Percentiles rank a stretch among this genome's conserved stretches.
Evolutionary conservation across 495 filamentous ascomycete genomes (phyloP).

Genomic region (Hypoxylon subgilvum): DNA sequence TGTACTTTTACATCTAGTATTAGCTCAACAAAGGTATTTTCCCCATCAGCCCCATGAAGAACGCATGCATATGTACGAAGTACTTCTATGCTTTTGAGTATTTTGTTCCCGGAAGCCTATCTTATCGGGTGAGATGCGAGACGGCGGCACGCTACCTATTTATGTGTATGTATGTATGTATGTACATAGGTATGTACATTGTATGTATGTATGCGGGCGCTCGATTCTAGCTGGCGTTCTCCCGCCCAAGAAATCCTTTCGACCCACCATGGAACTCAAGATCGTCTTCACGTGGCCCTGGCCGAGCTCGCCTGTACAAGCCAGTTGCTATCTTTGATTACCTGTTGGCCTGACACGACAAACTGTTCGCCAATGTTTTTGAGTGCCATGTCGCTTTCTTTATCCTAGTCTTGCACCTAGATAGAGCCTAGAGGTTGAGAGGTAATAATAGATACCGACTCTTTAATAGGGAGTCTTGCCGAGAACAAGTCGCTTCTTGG

Average conservation of each 20-base stretch:
- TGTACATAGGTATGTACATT: no score
- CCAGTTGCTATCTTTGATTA: slow-evolving; percentile 2
- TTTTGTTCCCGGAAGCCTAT: slow-evolving; percentile 9
- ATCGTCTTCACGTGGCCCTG: slow-evolving; percentile 2
- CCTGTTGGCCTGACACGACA: slow-evolving; percentile 14
- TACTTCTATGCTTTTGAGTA: no score
- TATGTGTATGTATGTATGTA: no score
- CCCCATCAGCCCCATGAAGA: background rate
- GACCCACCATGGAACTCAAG: slow-evolving; percentile 13
- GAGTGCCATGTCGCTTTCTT: background rate
- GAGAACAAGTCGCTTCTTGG: slow-evolving; percentile 13
- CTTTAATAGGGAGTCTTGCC: slow-evolving; percentile 5
- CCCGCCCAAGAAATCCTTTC: slow-evolving; percentile 27
- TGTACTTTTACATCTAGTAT: background rate
- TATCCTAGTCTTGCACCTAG: background rate
- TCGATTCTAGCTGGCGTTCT: slow-evolving; percentile 20
- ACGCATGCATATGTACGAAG: no score
- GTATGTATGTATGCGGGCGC: slow-evolving; percentile 32
- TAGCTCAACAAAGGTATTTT: background rate
- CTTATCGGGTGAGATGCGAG: slow-evolving; percentile 18
- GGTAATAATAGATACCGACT: no score
- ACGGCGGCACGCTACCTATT: slow-evolving; percentile 11
- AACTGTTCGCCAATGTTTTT: background rate
- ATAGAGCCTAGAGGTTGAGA: background rate
- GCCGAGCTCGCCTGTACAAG: no score